These are phyloP conservation scores for Rosa rugosa DNA, from an alignment of 306 rosid species.

Conservation along the genomic window DNA sequence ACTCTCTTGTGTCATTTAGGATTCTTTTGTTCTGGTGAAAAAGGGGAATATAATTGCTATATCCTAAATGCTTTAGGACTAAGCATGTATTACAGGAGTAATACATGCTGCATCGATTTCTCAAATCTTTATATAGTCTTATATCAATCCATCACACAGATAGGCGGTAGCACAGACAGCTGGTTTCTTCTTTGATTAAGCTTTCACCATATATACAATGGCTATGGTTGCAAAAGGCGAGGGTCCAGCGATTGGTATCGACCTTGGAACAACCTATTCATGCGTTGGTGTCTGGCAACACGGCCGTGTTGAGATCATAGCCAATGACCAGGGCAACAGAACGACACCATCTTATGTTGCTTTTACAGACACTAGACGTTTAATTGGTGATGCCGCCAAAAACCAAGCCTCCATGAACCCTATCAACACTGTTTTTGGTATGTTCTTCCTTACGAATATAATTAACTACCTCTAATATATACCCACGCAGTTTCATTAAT, in stretches of 20 bases:
- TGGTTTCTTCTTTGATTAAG: background rate
- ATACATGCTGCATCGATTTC: background rate
- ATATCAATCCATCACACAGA: background rate
- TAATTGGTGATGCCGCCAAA: slow-evolving; percentile 82
- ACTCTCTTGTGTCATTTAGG: background rate
- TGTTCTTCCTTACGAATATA: background rate
- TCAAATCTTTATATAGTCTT: background rate
- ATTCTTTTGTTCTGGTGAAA: no score
- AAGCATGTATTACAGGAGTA: background rate
- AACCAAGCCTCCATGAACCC: slow-evolving; percentile 69
- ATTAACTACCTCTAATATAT: no score
- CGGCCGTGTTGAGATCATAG: slow-evolving; percentile 70
- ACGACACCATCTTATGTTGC: slow-evolving; percentile 77
- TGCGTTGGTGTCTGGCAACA: slow-evolving; percentile 90
- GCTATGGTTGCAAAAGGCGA: background rate
- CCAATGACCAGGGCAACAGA: slow-evolving; percentile 73
- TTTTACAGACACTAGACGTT: slow-evolving; percentile 42
- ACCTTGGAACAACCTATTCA: slow-evolving; percentile 37
- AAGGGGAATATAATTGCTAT: no score
- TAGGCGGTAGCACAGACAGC: background rate
- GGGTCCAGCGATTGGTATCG: background rate
- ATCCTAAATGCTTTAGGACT: background rate
- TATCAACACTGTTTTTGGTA: background rate
- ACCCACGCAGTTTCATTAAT: no score
- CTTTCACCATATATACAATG: background rate